Percentiles rank a stretch among this genome's conserved stretches.
Evolutionary conservation across 331 rosid species (phyloP).

Genomic region (Malus hybrid): DNA sequence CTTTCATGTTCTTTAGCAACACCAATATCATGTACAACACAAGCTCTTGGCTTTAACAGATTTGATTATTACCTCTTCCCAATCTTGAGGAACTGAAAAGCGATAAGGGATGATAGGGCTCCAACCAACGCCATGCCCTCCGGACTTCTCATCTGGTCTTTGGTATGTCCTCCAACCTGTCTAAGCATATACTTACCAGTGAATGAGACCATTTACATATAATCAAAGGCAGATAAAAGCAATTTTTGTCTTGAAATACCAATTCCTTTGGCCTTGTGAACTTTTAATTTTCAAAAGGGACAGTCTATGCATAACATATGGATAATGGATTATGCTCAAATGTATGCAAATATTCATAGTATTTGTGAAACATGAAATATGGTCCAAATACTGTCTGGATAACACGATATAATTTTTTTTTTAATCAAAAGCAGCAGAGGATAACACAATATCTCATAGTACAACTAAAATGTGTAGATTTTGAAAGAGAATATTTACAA

Average conservation of each 20-base stretch:
- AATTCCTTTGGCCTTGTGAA: not conserved
- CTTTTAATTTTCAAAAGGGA: not conserved
- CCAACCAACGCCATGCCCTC: conserved; percentile 99
- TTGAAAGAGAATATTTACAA: too few species aligned
- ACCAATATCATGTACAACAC: not conserved
- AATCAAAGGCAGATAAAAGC: not conserved
- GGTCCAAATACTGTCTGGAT: too few species aligned
- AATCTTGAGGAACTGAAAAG: conserved; percentile 76
- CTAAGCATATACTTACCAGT: conserved; percentile 52
- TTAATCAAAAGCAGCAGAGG: too few species aligned
- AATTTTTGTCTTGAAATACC: not conserved
- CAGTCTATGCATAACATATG: not conserved
- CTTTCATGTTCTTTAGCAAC: not conserved
- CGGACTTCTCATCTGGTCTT: conserved; percentile 96
- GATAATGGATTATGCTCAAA: not conserved
- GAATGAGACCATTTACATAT: conserved; percentile 20
- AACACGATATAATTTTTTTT: too few species aligned
- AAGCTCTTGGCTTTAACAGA: not conserved
- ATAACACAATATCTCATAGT: not conserved
- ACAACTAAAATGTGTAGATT: not conserved
- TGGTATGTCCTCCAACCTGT: conserved; percentile 99
- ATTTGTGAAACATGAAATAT: too few species aligned
- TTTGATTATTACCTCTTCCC: conserved; percentile 74
- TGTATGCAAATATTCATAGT: not conserved
- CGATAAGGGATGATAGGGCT: conserved; percentile 92